A percentile compares a stretch with the other conserved stretches of the same genome.
These are phyloP conservation scores for Sugiyamaella novakii DNA, from an alignment of 1,139 yeast species.

Conservation along the genomic window DNA sequence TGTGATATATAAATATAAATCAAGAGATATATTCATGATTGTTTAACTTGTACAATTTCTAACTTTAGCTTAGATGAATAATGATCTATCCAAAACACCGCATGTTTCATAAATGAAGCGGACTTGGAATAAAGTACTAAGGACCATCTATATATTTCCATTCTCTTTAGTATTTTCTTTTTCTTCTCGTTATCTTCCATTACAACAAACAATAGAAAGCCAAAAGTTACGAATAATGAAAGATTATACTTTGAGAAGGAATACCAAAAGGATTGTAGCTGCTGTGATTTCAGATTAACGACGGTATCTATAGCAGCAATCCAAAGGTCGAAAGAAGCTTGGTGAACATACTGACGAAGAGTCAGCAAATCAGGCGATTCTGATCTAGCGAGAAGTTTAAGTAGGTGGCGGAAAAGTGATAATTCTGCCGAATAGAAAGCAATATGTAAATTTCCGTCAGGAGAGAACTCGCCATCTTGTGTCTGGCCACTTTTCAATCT, in stretches of 20 bases:
- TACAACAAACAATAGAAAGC: slow-evolving; percentile 27
- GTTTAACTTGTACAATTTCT: slow-evolving; percentile 4
- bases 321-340: slow-evolving; percentile 22
- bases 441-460: slow-evolving; percentile 75
- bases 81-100: slow-evolving; percentile 34
- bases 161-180: slow-evolving; percentile 31
- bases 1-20: neutral
- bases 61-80: slow-evolving; percentile 26
- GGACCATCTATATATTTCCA: slow-evolving; percentile 38
- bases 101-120: slow-evolving; percentile 37
- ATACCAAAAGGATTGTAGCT: slow-evolving; percentile 83
- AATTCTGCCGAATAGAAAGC: slow-evolving; percentile 88
- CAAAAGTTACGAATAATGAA: slow-evolving; percentile 77
- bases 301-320: slow-evolving; percentile 56
- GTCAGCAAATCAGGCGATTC: slow-evolving; percentile 17
- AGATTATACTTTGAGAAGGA: slow-evolving; percentile 72
- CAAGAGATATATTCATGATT: neutral
- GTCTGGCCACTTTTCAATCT: slow-evolving; percentile 49
- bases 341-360: slow-evolving; percentile 15
- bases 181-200: slow-evolving; percentile 27
- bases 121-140: slow-evolving; percentile 35
- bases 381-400: slow-evolving; percentile 20
- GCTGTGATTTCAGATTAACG: slow-evolving; percentile 71
- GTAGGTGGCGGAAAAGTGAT: slow-evolving; percentile 64
- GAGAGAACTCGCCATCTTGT: slow-evolving; percentile 37